Evolutionary conservation across 2,329 filamentous ascomycete genomes (phyloP).

Genomic region (Blastomyces gilchristii): DNA sequence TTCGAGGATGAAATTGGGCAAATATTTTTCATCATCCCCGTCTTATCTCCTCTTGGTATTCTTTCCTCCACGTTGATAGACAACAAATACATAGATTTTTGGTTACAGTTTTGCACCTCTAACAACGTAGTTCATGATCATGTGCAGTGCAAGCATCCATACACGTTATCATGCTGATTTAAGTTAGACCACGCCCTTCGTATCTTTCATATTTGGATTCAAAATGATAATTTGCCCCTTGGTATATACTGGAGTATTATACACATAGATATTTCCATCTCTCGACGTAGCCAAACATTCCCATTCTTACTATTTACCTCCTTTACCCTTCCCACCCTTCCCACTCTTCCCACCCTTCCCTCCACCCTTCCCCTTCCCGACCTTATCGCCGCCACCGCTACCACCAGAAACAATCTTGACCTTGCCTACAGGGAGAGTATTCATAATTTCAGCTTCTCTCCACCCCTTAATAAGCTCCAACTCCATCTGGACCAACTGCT

Average conservation of each 20-base stretch:
- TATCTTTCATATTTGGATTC: neutral
- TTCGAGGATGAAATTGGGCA: constrained; percentile 36
- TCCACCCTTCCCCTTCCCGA: constrained; percentile 26
- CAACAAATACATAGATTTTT: neutral
- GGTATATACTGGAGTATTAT: neutral
- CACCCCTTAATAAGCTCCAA: constrained; percentile 71
- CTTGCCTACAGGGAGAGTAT: constrained; percentile 28
- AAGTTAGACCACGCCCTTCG: neutral
- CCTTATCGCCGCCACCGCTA: constrained; percentile 25
- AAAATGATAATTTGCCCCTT: neutral
- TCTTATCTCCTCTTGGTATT: neutral
- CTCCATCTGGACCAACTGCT: constrained; percentile 65
- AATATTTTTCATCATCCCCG: constrained; percentile 19
- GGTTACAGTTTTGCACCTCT: neutral
- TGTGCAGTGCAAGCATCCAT: neutral
- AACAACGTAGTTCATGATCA: constrained; percentile 1
- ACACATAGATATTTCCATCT: neutral
- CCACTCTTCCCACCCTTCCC: constrained; percentile 28
- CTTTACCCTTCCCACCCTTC: constrained; percentile 25
- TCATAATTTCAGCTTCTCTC: constrained; percentile 51
- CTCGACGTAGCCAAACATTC: neutral
- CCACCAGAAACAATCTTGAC: constrained; percentile 32
- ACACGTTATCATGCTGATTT: neutral
- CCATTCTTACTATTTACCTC: constrained; percentile 15
- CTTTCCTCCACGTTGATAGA: neutral